Conservation (phyloP, 2,329 filamentous ascomycete species). For the Sporothrix luriei region DNA sequence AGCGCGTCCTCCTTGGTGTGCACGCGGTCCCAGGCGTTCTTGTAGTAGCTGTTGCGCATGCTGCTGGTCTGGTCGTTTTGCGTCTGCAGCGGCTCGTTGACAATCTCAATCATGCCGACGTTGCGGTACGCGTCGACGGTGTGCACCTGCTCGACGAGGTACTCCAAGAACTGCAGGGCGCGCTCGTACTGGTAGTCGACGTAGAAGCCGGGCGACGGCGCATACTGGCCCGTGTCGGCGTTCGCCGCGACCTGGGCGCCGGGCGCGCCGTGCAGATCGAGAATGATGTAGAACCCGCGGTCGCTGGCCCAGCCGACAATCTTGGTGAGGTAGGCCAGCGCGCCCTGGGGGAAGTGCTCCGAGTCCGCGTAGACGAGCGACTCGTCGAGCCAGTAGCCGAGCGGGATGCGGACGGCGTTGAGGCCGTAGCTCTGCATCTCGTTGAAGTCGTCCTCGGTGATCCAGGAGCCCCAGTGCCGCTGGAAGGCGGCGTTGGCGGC, state of each 20-base stretch:
- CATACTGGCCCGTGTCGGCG: constrained; percentile 50
- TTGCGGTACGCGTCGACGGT: constrained; percentile 52
- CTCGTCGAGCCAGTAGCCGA: constrained; percentile 60
- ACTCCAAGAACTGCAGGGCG: constrained; percentile 57
- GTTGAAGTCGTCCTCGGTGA: constrained; percentile 52
- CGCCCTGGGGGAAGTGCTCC: constrained; percentile 56
- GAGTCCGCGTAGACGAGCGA: constrained; percentile 50
- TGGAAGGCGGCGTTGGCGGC: constrained; percentile 52
- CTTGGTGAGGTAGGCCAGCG: constrained; percentile 50
- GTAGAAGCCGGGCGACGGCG: constrained; percentile 55
- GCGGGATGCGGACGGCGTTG: constrained; percentile 57
- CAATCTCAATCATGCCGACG: constrained; percentile 61
- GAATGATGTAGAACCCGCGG: constrained; percentile 55
- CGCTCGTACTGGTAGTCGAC: constrained; percentile 59
- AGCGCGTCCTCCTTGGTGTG: constrained; percentile 52
- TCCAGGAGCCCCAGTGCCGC: constrained; percentile 55
- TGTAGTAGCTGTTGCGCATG: constrained; percentile 52
- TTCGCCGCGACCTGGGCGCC: constrained; percentile 51
- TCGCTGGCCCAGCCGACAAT: constrained; percentile 54
- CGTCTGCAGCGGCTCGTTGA: constrained; percentile 59
- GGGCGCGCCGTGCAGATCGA: constrained; percentile 57
- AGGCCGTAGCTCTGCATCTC: constrained; percentile 54
- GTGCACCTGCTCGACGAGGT: constrained; percentile 58
- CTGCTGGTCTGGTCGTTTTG: constrained; percentile 36
- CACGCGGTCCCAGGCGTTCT: constrained; percentile 51